phyloP scores from a whole-genome alignment of 2,329 filamentous ascomycete species.

The Diaporthe velutina region DNA sequence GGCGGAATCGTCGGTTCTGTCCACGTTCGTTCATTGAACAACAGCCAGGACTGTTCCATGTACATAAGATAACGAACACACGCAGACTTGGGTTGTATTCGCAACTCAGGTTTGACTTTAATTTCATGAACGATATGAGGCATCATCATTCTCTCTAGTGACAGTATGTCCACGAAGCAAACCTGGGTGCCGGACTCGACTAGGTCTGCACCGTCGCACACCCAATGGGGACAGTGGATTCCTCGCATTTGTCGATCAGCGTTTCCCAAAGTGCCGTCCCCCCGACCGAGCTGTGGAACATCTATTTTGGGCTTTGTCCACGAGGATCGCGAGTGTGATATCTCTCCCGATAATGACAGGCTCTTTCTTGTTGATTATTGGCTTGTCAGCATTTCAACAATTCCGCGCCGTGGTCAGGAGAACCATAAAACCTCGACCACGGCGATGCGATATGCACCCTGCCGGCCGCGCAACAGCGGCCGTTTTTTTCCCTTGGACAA shows the following conservation, averaged over 20 bases:
- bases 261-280: neutral
- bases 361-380: neutral
- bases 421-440: neutral
- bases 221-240: too few species aligned
- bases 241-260: neutral
- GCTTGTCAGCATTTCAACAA: neutral
- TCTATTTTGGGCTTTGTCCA: neutral
- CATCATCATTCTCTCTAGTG: neutral
- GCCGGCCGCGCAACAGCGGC: neutral
- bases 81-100: neutral
- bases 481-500: neutral
- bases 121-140: constrained; percentile 17
- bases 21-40: neutral
- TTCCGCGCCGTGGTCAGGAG: neutral
- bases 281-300: neutral
- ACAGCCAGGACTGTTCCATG: constrained; percentile 12
- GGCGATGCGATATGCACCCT: neutral
- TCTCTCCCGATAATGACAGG: neutral
- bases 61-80: constrained; percentile 31
- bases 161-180: too few species aligned
- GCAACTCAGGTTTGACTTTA: neutral
- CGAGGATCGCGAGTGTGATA: too few species aligned
- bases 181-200: neutral
- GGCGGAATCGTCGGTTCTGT: neutral
- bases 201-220: neutral